These are phyloP conservation scores for Apocynum venetum DNA, from an alignment of 257 asterid species.

Conservation along the genomic window DNA sequence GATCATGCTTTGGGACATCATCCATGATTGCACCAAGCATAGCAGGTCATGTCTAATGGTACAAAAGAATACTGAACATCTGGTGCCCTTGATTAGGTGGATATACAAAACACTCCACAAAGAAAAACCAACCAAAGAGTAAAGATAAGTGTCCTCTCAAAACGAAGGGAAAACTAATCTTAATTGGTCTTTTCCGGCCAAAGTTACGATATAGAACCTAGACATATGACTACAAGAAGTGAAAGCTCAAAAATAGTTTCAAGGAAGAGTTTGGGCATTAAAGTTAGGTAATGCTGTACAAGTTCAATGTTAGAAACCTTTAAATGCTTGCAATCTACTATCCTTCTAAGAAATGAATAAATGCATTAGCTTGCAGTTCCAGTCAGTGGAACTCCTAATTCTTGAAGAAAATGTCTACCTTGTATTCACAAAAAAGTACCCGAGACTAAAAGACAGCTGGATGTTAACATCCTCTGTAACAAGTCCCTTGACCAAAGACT, in stretches of 20 bases:
- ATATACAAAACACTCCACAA: neutral
- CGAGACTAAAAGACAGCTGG: neutral
- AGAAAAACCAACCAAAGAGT: neutral
- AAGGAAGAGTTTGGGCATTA: neutral
- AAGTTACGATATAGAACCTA: neutral
- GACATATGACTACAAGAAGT: neutral
- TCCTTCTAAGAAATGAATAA: neutral
- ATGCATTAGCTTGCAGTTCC: neutral
- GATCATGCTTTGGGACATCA: neutral
- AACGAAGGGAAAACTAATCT: neutral
- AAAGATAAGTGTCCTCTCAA: neutral
- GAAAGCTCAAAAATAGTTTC: neutral
- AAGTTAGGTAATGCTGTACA: neutral
- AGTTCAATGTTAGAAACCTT: neutral
- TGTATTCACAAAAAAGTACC: neutral
- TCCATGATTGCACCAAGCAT: neutral
- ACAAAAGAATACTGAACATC: neutral
- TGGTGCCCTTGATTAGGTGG: neutral
- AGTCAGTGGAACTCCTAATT: neutral
- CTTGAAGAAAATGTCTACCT: neutral
- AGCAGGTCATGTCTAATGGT: neutral
- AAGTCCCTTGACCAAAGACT: constrained; percentile 6
- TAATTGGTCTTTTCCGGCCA: neutral
- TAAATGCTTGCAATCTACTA: neutral
- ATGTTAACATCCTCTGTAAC: neutral